Evolutionary conservation across 1,284 basidiomycete species (phyloP).

Genomic region (Pterulicium gracile): DNA sequence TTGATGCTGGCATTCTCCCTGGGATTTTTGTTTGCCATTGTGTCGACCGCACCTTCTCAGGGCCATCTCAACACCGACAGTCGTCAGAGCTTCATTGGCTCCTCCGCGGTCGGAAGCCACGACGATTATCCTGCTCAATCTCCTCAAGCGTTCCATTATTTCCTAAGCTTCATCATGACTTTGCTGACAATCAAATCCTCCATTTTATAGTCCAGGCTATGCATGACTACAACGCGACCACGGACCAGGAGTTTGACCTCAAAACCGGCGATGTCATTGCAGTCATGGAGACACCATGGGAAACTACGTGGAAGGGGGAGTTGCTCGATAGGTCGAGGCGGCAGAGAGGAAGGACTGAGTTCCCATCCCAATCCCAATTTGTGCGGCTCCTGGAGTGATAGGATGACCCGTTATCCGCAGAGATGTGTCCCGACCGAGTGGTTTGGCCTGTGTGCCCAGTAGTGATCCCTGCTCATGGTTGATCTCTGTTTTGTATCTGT

Average conservation of each 20-base stretch:
- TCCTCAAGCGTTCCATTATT: constrained; percentile 12
- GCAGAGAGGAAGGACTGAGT: constrained; percentile 70
- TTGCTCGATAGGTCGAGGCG: constrained; percentile 78
- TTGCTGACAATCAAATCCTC: constrained; percentile 3
- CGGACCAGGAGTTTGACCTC: constrained; percentile 87
- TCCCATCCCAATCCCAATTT: constrained; percentile 94
- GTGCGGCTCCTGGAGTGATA: constrained; percentile 52
- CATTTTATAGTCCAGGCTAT: constrained; percentile 74
- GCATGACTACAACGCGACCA: constrained; percentile 84
- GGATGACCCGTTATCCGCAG: too few species aligned
- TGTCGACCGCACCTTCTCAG: too few species aligned
- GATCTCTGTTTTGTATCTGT: too few species aligned
- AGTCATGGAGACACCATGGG: constrained; percentile 83
- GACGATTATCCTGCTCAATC: constrained; percentile 17
- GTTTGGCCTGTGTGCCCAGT: too few species aligned
- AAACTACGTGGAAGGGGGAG: constrained; percentile 90
- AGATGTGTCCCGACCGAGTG: too few species aligned
- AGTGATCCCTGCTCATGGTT: too few species aligned
- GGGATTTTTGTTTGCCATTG: too few species aligned
- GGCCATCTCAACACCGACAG: too few species aligned
- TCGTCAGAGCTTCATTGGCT: neutral
- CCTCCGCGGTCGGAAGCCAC: too few species aligned
- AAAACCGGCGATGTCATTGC: constrained; percentile 88
- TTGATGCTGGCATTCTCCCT: too few species aligned
- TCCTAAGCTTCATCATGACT: neutral